phyloP scores from a whole-genome alignment of 805 yeast genomes.

The Ogataea dorogensis region DNA sequence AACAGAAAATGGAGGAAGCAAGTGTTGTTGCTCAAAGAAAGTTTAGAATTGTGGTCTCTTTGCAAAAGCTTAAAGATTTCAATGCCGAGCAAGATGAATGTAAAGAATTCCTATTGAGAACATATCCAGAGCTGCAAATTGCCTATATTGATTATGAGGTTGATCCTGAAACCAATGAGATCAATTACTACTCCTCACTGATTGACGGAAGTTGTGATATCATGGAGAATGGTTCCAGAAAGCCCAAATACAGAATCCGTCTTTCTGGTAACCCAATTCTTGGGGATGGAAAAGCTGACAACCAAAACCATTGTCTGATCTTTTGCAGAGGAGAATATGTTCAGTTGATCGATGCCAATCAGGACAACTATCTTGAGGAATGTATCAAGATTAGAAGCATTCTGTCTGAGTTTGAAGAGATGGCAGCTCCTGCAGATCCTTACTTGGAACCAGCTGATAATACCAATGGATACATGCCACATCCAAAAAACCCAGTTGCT shows the following conservation, averaged over 20 bases:
- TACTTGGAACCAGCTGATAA: constrained; percentile 21
- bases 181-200: constrained; percentile 57
- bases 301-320: constrained; percentile 73
- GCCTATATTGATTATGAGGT: constrained; percentile 57
- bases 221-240: constrained; percentile 53
- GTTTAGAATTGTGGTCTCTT: constrained; percentile 61
- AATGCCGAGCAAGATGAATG: constrained; percentile 56
- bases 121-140: constrained; percentile 66
- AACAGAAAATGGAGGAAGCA: constrained; percentile 42
- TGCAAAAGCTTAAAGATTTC: constrained; percentile 59
- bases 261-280: constrained; percentile 79
- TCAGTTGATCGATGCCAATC: constrained; percentile 81
- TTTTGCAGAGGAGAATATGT: constrained; percentile 80
- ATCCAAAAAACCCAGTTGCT: constrained; percentile 59
- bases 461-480: constrained; percentile 14
- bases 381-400: constrained; percentile 75
- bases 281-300: constrained; percentile 85
- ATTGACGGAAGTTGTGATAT: constrained; percentile 71
- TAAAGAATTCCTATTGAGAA: constrained; percentile 57
- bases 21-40: constrained; percentile 58
- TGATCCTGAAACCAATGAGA: constrained; percentile 42
- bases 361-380: constrained; percentile 79
- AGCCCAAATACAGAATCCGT: constrained; percentile 61
- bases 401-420: constrained; percentile 73
- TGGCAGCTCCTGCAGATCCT: constrained; percentile 26